Evolutionary conservation across 2,329 filamentous ascomycete species (phyloP), one percentile per base, ranked within the genome.

Genomic region (Amylocarpus encephaloides): DNA sequence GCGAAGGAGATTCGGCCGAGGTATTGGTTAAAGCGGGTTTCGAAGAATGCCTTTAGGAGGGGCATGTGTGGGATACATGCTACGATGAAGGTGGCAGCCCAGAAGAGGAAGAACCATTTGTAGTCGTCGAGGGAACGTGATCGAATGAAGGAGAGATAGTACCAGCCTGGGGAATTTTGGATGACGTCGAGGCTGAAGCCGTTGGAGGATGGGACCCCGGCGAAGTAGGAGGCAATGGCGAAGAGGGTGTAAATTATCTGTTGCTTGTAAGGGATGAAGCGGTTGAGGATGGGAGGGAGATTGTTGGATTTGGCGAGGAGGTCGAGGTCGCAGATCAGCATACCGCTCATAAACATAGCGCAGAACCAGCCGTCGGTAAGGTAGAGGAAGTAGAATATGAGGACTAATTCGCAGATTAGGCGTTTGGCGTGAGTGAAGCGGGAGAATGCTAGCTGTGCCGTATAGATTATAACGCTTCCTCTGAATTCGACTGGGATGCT

Each of bases 101-200:
- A 79, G 62, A 82, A 82, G 2, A 85, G 72, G 62, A 75, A 85
- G 66, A 85, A 85, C 80, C 80, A 85, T 64, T 85, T 85, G 61
- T 73, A 75, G 62, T 85, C 79, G 57, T 73, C 83, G 10, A 82
- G 77, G 1, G 82, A 82, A 60, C 85, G 80, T 0, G 82, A 80
- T 52, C 83, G 84, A 50, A 86, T 68, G 51, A 72, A 73, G 0
- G 80, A 59, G 7, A 63, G 36, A 42, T 57, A 47, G 36, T 47
- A 50, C 63, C 62, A 65, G 4, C 82, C 81, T 0, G 78, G 74
- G 13, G 75, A 80, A 19, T 71, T 70, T 19, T 70, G 67, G 1
- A 86, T 66, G 6, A 74, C 64, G 4, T 72, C 61, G 2, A 80
- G 56, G n/a, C 73, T 63, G 5, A 78, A 56, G 26, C 78, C 69